phyloP scores from a whole-genome alignment of 2,329 filamentous ascomycete species.

The Penicillium sp. region DNA sequence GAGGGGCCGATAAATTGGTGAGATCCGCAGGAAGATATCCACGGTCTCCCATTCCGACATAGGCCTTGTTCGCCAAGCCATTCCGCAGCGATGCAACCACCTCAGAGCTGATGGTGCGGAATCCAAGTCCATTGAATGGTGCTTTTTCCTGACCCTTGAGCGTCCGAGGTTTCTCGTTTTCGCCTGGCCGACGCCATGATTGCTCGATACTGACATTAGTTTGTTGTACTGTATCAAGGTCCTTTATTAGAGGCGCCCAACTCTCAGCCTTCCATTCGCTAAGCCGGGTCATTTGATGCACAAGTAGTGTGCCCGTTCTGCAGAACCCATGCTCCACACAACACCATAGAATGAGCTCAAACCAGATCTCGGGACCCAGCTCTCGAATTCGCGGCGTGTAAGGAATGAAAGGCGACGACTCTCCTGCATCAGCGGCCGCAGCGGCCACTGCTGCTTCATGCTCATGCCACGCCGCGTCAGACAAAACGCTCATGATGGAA shows the following conservation, averaged over 20 bases:
- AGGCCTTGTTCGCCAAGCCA: conserved; percentile 48
- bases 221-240: conserved; percentile 28
- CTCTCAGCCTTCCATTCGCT: conserved; percentile 43
- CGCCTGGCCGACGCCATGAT: conserved; percentile 36
- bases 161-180: conserved; percentile 14
- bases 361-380: conserved; percentile 49
- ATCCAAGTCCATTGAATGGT: conserved; percentile 42
- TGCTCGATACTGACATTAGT: conserved; percentile 38
- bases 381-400: conserved; percentile 44
- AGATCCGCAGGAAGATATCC: conserved; percentile 33
- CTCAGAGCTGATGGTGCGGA: conserved; percentile 56
- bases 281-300: conserved; percentile 33
- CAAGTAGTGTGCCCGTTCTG: conserved; percentile 41
- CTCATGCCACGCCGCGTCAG: conserved; percentile 47
- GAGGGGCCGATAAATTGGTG: conserved; percentile 17
- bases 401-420: conserved; percentile 39
- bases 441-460: conserved; percentile 40
- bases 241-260: conserved; percentile 36
- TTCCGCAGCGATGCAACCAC: conserved; percentile 57
- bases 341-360: conserved; percentile 52
- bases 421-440: conserved; percentile 36
- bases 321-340: conserved; percentile 49
- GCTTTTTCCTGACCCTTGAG: conserved; percentile 17
- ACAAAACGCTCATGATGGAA: conserved; percentile 48
- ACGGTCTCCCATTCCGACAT: conserved; percentile 40